Percentiles rank a stretch among this genome's conserved stretches.
Evolutionary conservation across 192 early-diverging fungal species (phyloP).

Genomic region (Coemansia sp.): DNA sequence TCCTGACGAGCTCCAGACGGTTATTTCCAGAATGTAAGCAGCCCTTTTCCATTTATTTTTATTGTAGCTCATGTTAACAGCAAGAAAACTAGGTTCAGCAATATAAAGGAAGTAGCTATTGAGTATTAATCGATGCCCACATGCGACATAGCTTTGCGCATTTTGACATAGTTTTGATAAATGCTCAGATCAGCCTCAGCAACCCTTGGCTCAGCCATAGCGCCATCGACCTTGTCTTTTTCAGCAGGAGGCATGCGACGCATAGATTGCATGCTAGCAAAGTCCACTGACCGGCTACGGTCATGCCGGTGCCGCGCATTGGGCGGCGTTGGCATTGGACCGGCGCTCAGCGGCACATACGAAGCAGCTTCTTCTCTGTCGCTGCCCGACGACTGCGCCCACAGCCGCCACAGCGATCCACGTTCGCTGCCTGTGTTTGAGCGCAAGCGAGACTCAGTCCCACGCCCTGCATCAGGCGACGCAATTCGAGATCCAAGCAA

Average conservation of each 20-base stretch:
- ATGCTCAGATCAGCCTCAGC: constrained; percentile 37
- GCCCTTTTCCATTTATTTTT: too few species aligned
- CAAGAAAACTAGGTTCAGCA: too few species aligned
- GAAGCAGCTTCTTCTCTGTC: neutral
- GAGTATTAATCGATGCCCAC: neutral
- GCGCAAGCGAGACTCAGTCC: constrained; percentile 11
- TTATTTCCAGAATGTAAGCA: constrained; percentile 67
- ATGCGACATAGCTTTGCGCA: constrained; percentile 27
- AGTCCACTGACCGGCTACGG: constrained; percentile 40
- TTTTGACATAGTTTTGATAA: constrained; percentile 41
- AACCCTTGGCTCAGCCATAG: constrained; percentile 32
- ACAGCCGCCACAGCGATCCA: constrained; percentile 32
- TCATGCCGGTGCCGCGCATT: constrained; percentile 12
- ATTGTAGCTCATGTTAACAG: too few species aligned
- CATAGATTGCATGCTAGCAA: constrained; percentile 3
- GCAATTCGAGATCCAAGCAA: constrained; percentile 11
- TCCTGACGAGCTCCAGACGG: constrained; percentile 74
- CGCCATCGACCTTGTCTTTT: neutral
- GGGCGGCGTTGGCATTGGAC: neutral
- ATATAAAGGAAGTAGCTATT: too few species aligned
- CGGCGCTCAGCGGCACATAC: constrained; percentile 10
- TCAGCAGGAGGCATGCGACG: neutral
- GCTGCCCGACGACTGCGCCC: neutral
- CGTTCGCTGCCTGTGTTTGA: constrained; percentile 30
- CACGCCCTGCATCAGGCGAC: constrained; percentile 10